A percentile compares a stretch with the other conserved stretches of the same genome.
Conservation (phyloP, 176 grass and related monocot genomes). For the Aegilops sharonensis region DNA sequence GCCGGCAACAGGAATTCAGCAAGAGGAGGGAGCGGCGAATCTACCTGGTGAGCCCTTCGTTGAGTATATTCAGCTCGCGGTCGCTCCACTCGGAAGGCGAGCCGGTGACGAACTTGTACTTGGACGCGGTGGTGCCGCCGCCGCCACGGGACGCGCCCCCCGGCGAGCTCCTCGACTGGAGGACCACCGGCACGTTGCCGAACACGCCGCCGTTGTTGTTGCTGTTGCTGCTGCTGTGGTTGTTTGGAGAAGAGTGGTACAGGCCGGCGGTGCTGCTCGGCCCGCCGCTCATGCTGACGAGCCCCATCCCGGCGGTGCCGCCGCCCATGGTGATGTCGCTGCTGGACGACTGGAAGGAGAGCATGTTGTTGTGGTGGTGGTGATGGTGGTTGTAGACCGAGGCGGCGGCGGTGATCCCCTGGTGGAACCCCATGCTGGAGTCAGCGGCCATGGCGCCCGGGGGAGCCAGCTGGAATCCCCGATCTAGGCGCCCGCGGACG, state of each 20-base stretch:
- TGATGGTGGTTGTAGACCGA: slow-evolving; percentile 61
- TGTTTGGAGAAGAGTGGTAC: slow-evolving; percentile 48
- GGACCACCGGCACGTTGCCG: slow-evolving; percentile 40
- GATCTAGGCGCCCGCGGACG: slow-evolving; percentile 35
- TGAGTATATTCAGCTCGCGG: slow-evolving; percentile 60
- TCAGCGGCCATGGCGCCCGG: slow-evolving; percentile 63
- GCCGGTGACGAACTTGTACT: slow-evolving; percentile 66
- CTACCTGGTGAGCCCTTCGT: slow-evolving; percentile 72
- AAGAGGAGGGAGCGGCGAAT: not conserved
- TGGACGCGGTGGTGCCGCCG: slow-evolving; percentile 15
- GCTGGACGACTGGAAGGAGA: slow-evolving; percentile 89
- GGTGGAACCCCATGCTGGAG: slow-evolving; percentile 82
- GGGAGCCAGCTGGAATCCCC: slow-evolving; percentile 12
- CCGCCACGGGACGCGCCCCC: slow-evolving; percentile 36
- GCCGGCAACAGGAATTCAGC: not conserved
- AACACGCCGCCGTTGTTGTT: slow-evolving; percentile 7
- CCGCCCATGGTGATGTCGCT: slow-evolving; percentile 3
- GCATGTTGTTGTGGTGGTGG: slow-evolving; percentile 65
- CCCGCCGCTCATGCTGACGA: slow-evolving; percentile 38
- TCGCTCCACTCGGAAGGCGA: slow-evolving; percentile 62
- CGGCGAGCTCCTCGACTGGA: slow-evolving; percentile 53
- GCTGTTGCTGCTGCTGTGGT: not conserved
- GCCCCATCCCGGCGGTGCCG: slow-evolving; percentile 21
- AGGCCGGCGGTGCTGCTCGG: slow-evolving; percentile 39
- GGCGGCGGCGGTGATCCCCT: slow-evolving; percentile 47